Evolutionary conservation across 495 filamentous ascomycete species (phyloP), one percentile per base, ranked within the genome.

Genomic region (Trichoderma parareesei): DNA sequence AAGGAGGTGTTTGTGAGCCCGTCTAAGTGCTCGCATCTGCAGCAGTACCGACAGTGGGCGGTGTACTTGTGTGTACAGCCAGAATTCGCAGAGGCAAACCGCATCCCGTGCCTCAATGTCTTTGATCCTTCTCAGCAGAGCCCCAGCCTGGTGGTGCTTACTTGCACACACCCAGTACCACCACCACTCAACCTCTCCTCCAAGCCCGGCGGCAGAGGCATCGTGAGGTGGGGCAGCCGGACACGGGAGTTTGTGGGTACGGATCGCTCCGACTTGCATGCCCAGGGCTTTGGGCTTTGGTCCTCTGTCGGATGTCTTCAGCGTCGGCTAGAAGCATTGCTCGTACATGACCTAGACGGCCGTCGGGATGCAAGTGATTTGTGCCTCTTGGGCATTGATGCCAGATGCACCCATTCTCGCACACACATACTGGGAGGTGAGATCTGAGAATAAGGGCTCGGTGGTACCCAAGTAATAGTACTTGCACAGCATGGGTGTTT

Each of bases 241-340:
- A 57, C 53, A 37, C 53, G 53, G 53, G 53, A 57, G 53, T 57
- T 57, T 35, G 53, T 57, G 53, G 53, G 53, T 57, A 57, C 53
- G 53, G 53, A 57, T 57, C 53, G 53, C 53, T 57, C 53, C 53
- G 53, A 57, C 53, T 57, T 57, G 53, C 53, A 57, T 57, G 53
- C 27, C 27, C 11, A 57, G 27, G 53, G 53, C 53, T n/a, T 37
- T 33, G 20, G 9, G 53, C 27, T 37, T 27, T 27, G n/a, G 48
- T 16, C 48, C 0, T 57, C 27, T 57, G 53, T 57, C 53, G 53
- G 53, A 57, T 57, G 53, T 57, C 53, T 37, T 57, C 53, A 57
- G 27, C 53, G 37, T 37, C 53, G 20, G 53, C 53, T 57, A 48
- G 44, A 14, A 48, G 44, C 44, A 48, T 48, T 48, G 40, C 6